Percentiles rank a stretch among this genome's conserved stretches.
Evolutionary conservation across 2,329 filamentous ascomycete genomes (phyloP).

Genomic region (Rhynchosporium secalis): DNA sequence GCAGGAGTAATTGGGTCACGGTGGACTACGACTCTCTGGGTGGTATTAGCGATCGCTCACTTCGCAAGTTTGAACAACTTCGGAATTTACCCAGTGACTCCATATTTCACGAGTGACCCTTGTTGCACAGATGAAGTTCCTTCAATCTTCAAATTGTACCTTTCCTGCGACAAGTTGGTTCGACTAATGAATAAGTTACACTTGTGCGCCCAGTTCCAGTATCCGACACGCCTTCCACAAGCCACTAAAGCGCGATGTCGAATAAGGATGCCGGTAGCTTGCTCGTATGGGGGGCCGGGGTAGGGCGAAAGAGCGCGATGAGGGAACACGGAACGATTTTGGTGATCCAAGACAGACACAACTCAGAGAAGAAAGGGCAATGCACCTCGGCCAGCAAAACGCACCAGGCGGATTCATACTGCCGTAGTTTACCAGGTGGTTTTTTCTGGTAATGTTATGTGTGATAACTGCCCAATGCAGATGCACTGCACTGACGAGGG

Average conservation of each 20-base stretch:
- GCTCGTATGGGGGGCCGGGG: not conserved
- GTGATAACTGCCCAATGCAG: not conserved
- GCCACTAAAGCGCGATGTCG: not conserved
- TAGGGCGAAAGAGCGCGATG: not conserved
- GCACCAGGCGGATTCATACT: not conserved
- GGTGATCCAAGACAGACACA: not conserved
- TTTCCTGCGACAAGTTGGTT: not conserved
- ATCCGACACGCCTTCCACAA: slow-evolving; percentile 10
- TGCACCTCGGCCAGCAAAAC: not conserved
- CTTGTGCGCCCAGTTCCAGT: not conserved
- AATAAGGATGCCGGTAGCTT: not conserved
- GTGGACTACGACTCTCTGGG: not conserved
- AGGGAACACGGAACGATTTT: not conserved
- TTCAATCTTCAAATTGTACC: not conserved
- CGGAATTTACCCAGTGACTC: slow-evolving; percentile 2
- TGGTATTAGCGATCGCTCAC: not conserved
- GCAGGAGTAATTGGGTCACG: not conserved
- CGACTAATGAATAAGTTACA: slow-evolving; percentile 10
- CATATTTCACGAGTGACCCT: not conserved
- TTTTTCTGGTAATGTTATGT: slow-evolving; percentile 1
- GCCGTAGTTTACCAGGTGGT: not conserved
- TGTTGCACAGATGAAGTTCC: not conserved
- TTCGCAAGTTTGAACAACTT: not conserved
- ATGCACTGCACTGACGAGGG: slow-evolving; percentile 1
- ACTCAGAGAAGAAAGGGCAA: not conserved